phyloP scores from a whole-genome alignment of 2,329 filamentous ascomycete genomes.

The Knufia fluminis region DNA sequence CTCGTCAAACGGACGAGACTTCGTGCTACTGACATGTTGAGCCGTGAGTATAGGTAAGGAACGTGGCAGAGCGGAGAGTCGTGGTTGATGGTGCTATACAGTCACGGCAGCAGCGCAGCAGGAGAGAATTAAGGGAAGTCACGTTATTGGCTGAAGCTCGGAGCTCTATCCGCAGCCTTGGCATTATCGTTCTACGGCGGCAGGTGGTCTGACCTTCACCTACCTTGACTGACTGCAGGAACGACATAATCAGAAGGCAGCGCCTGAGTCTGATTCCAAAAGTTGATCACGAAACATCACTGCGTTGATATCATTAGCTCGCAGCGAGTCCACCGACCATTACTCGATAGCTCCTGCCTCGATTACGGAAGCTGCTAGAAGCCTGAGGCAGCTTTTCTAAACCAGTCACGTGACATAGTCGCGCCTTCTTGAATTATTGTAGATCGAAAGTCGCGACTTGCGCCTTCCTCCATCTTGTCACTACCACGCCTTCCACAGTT shows the following conservation, averaged over 20 bases:
- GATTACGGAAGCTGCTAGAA: conserved; percentile 9
- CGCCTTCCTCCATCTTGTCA: neutral
- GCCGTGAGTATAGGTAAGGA: conserved; percentile 10
- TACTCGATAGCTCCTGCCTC: neutral
- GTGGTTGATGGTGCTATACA: conserved; percentile 6
- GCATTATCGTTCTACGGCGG: neutral
- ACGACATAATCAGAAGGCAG: neutral
- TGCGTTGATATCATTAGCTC: no score
- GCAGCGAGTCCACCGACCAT: no score
- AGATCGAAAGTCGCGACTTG: neutral
- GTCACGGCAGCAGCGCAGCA: conserved; percentile 4
- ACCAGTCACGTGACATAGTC: conserved; percentile 4
- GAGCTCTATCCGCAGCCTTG: conserved; percentile 8
- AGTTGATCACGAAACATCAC: no score
- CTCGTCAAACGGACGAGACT: conserved; percentile 38
- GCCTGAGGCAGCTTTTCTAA: conserved; percentile 3
- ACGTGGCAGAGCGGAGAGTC: conserved; percentile 15
- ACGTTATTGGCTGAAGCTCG: conserved; percentile 5
- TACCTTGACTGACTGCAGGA: neutral
- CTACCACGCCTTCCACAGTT: no score
- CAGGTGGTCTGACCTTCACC: neutral
- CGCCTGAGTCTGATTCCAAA: no score
- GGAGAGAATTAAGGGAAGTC: conserved; percentile 2
- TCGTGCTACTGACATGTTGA: conserved; percentile 39
- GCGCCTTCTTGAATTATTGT: neutral